A percentile compares a stretch with the other conserved stretches of the same genome.
Conservation (phyloP, 257 asterid genomes). For the Solanum appendiculatum region DNA sequence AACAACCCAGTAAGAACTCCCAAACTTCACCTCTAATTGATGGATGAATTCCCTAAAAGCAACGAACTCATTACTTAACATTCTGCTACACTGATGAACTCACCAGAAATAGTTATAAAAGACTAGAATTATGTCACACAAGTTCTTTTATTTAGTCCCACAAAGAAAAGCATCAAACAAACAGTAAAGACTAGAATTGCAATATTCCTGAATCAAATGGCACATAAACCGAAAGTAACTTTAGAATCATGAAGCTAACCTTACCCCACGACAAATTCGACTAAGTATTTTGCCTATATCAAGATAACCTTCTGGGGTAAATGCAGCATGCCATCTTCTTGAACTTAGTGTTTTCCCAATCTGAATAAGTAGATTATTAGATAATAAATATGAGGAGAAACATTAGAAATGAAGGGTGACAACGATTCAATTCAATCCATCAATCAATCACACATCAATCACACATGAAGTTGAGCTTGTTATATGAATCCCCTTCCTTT, state of each 20-base stretch:
- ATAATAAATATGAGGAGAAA: background rate
- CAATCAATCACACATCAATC: background rate
- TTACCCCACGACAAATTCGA: constrained; percentile 79
- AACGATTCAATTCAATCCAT: background rate
- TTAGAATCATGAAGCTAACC: constrained; percentile 5
- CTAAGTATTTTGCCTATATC: constrained; percentile 72
- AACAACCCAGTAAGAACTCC: constrained; percentile 95
- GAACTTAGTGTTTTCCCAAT: constrained; percentile 80
- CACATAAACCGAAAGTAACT: background rate
- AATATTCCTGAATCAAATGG: background rate
- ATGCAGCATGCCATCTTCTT: constrained; percentile 86
- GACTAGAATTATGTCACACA: background rate
- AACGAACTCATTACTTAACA: background rate
- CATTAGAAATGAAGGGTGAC: background rate
- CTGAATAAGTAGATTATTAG: constrained; percentile 24
- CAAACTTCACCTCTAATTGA: constrained; percentile 97
- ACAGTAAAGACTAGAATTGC: background rate
- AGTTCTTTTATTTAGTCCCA: background rate
- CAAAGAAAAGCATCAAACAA: background rate
- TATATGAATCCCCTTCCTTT: background rate
- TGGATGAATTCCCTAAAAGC: constrained; percentile 81
- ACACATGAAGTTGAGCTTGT: background rate
- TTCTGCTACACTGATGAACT: background rate
- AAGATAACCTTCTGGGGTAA: constrained; percentile 72
- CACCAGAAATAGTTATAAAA: background rate